These are phyloP conservation scores for Populus hybrid DNA, from an alignment of 441 rosid species.

Conservation along the genomic window DNA sequence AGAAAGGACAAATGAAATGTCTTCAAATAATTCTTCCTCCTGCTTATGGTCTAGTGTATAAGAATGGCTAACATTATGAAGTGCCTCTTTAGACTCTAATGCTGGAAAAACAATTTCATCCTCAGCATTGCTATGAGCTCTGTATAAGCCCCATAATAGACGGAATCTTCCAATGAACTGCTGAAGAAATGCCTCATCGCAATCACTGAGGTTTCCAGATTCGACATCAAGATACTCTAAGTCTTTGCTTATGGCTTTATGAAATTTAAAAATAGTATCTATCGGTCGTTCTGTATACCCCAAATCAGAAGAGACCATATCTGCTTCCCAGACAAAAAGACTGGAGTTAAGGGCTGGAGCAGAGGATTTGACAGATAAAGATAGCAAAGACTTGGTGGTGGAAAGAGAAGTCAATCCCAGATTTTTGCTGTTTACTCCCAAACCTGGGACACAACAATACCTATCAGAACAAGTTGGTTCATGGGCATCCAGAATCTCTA, in stretches of 20 bases:
- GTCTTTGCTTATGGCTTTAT: slow-evolving; percentile 70
- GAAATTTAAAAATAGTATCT: slow-evolving; percentile 67
- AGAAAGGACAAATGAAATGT: slow-evolving; percentile 48
- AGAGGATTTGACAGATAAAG: slow-evolving; percentile 42
- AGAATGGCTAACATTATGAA: slow-evolving; percentile 71
- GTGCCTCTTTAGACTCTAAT: slow-evolving; percentile 69
- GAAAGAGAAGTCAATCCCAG: slow-evolving; percentile 49
- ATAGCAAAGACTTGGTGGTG: slow-evolving; percentile 54
- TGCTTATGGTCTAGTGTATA: slow-evolving; percentile 71
- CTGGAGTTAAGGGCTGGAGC: slow-evolving; percentile 63
- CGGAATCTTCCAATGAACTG: slow-evolving; percentile 69
- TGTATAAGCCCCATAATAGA: slow-evolving; percentile 59
- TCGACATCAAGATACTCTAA: slow-evolving; percentile 62
- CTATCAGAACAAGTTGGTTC: slow-evolving; percentile 26
- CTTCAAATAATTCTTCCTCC: slow-evolving; percentile 59
- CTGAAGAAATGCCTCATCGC: slow-evolving; percentile 47
- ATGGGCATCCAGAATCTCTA: slow-evolving; percentile 12
- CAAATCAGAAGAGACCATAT: slow-evolving; percentile 33
- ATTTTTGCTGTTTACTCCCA: slow-evolving; percentile 45
- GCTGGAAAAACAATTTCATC: slow-evolving; percentile 78
- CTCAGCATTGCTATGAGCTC: slow-evolving; percentile 80
- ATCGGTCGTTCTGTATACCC: slow-evolving; percentile 45
- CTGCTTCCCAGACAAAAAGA: slow-evolving; percentile 65
- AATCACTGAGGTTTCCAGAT: slow-evolving; percentile 55
- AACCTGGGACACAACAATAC: slow-evolving; percentile 56